Evolutionary conservation across 306 rosid genomes (phyloP).

Genomic region (Neltuma alba): DNA sequence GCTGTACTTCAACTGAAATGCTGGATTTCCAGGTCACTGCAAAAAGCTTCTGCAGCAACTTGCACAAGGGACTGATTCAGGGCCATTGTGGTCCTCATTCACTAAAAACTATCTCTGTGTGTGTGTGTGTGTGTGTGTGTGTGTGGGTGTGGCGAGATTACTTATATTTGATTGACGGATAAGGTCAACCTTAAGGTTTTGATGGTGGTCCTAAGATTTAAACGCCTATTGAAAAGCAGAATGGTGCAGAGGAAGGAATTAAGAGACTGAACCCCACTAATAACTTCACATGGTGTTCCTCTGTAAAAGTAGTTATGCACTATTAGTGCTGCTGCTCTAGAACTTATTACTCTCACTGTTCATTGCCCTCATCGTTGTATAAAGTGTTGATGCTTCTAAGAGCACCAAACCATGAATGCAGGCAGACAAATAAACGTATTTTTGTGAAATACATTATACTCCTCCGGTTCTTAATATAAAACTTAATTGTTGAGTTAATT

Average conservation of each 20-base stretch:
- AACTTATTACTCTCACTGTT: neutral
- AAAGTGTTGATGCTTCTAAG: conserved; percentile 3
- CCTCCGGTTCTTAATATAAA: too few relatives aligned
- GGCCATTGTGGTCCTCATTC: conserved; percentile 4
- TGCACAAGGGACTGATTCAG: conserved; percentile 1
- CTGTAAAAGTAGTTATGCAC: conserved; percentile 19
- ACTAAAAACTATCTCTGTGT: too few relatives aligned
- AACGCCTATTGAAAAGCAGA: neutral
- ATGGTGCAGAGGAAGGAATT: neutral
- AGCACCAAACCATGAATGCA: neutral
- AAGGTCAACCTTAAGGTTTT: neutral
- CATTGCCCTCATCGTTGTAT: neutral
- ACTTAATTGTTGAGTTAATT: too few relatives aligned
- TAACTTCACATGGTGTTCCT: conserved; percentile 9
- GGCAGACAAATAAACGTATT: neutral
- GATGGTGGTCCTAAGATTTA: conserved; percentile 1
- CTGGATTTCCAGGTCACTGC: conserved; percentile 11
- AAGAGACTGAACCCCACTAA: neutral
- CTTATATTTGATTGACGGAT: neutral
- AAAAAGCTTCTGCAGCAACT: conserved; percentile 16
- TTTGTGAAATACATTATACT: neutral
- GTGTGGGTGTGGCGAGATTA: too few relatives aligned
- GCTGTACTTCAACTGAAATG: conserved; percentile 22
- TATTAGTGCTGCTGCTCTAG: neutral
- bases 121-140: too few relatives aligned